These are phyloP conservation scores for Thymus mandschuricus DNA, from an alignment of 257 asterid genomes.

Conservation along the genomic window DNA sequence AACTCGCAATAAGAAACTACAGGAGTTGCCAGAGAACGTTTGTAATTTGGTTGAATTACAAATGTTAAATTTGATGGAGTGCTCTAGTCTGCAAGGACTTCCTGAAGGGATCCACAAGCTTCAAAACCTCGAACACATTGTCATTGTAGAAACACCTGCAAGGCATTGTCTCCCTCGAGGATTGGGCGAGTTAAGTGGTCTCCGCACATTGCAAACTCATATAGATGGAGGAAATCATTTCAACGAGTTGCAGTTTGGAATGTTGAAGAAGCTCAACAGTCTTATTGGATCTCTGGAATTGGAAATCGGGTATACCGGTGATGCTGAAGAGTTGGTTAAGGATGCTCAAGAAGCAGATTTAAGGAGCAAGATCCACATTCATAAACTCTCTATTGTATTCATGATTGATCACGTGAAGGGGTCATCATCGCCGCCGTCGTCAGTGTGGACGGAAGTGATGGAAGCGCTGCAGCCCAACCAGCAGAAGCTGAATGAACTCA, in stretches of 20 bases:
- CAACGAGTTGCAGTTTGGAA: neutral
- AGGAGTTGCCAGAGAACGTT: neutral
- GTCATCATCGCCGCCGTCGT: too few species aligned
- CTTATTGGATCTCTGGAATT: neutral
- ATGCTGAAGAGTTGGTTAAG: neutral
- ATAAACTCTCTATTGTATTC: neutral
- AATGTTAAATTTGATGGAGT: neutral
- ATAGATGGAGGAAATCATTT: neutral
- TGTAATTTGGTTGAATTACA: neutral
- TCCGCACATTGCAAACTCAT: neutral
- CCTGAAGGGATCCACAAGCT: neutral
- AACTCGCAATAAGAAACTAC: neutral
- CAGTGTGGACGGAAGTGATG: neutral
- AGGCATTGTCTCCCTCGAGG: neutral
- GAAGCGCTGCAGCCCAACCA: slow-evolving; percentile 33
- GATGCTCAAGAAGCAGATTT: neutral
- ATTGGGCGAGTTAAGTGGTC: neutral
- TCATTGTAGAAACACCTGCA: too few species aligned
- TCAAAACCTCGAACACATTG: neutral
- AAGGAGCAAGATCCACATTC: slow-evolving; percentile 1
- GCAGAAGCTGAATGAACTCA: slow-evolving; percentile 1
- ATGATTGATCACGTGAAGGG: too few species aligned
- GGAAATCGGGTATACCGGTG: too few species aligned
- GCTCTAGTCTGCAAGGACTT: neutral
- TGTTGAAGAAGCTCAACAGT: neutral